Conservation (phyloP, 352 stramenopile species). For the Phytophthora podocarpi region DNA sequence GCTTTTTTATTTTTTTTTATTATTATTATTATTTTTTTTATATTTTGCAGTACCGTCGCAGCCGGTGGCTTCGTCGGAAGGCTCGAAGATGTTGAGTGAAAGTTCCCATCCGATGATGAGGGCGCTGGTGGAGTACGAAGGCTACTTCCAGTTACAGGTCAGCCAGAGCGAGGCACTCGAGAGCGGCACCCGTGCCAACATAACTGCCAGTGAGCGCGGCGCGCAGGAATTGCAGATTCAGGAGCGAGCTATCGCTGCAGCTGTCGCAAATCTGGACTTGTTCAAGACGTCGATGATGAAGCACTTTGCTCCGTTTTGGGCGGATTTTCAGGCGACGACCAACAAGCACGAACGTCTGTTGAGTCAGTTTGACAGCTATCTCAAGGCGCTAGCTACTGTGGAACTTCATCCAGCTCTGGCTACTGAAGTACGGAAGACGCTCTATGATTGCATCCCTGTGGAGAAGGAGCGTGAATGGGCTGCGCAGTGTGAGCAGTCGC, state of each 20-base stretch:
- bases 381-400: slow-evolving; percentile 60
- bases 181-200: slow-evolving; percentile 56
- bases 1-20: slow-evolving; percentile 3
- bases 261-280: slow-evolving; percentile 79
- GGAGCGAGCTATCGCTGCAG: slow-evolving; percentile 69
- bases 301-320: slow-evolving; percentile 84
- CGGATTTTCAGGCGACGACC: slow-evolving; percentile 65
- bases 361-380: slow-evolving; percentile 71
- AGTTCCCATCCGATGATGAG: slow-evolving; percentile 80
- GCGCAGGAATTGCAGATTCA: slow-evolving; percentile 67
- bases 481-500: slow-evolving; percentile 77
- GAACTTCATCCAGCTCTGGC: slow-evolving; percentile 67
- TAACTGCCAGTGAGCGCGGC: slow-evolving; percentile 57
- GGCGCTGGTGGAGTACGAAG: slow-evolving; percentile 81
- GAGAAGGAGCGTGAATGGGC: slow-evolving; percentile 85
- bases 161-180: slow-evolving; percentile 71
- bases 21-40: slow-evolving; percentile 1
- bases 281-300: slow-evolving; percentile 86
- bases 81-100: slow-evolving; percentile 72
- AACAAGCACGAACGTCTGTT: slow-evolving; percentile 67
- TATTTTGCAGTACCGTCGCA: slow-evolving; percentile 57
- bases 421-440: slow-evolving; percentile 62
- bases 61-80: slow-evolving; percentile 63
- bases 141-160: slow-evolving; percentile 79
- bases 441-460: slow-evolving; percentile 82